Evolutionary conservation across 768 basidiomycete species (phyloP).

Genomic region (Agaricus subrufescens): DNA sequence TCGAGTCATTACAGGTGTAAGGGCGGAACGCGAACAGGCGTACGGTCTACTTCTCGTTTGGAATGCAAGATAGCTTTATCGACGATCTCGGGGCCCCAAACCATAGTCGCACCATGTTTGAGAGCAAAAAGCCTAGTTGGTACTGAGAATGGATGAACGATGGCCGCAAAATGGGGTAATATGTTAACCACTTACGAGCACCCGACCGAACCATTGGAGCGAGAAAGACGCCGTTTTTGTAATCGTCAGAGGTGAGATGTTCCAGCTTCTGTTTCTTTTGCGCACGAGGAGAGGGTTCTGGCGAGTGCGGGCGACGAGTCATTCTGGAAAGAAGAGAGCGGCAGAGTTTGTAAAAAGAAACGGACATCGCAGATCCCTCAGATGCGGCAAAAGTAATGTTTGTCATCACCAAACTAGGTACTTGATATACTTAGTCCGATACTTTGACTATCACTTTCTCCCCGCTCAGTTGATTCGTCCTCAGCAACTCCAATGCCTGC

Average conservation of each 20-base stretch:
- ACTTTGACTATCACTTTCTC: slow-evolving; percentile 46
- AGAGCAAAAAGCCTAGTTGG: slow-evolving; percentile 83
- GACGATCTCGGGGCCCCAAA: slow-evolving; percentile 96
- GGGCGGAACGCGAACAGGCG: slow-evolving; percentile 23
- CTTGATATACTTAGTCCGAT: background rate
- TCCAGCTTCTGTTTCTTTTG: slow-evolving; percentile 53
- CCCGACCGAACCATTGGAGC: slow-evolving; percentile 99
- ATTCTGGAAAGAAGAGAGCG: slow-evolving; percentile 24
- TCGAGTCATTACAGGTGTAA: background rate
- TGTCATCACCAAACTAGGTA: background rate
- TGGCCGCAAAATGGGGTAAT: slow-evolving; percentile 12
- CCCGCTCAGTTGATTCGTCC: slow-evolving; percentile 43
- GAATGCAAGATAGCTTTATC: slow-evolving; percentile 93
- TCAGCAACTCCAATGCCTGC: slow-evolving; percentile 38
- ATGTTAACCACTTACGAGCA: slow-evolving; percentile 51
- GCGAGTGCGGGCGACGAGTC: slow-evolving; percentile 48
- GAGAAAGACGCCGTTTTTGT: slow-evolving; percentile 87
- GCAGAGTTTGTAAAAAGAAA: background rate
- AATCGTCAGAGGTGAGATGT: slow-evolving; percentile 66
- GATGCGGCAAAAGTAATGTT: no score
- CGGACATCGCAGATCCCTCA: no score
- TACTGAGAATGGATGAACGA: slow-evolving; percentile 39
- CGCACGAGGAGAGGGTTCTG: slow-evolving; percentile 42
- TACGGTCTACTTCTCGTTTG: slow-evolving; percentile 82
- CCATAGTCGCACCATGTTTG: slow-evolving; percentile 89